Conservation (phyloP, 306 rosid species). For the Pyrus betulifolia region DNA sequence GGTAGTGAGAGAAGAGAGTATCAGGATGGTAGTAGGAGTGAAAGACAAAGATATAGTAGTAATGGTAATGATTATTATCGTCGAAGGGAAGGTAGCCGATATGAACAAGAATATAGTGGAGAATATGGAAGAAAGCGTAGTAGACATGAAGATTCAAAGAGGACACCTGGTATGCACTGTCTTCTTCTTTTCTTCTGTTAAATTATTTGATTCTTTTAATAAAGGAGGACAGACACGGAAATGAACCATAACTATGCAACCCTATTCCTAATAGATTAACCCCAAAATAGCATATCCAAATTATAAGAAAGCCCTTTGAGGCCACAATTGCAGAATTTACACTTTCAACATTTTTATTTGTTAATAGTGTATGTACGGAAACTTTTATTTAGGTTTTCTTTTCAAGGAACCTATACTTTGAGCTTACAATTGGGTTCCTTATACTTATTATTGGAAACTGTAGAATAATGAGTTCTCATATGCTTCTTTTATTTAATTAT, state of each 20-base stretch:
- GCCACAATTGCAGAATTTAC: no score
- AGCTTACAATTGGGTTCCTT: background rate
- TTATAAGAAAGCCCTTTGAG: no score
- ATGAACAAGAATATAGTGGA: slow-evolving; percentile 48
- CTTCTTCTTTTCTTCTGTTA: slow-evolving; percentile 2
- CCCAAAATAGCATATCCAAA: no score
- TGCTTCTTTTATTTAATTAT: background rate
- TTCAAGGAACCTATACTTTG: background rate
- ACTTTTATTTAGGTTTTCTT: background rate
- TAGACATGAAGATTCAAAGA: slow-evolving; percentile 69
- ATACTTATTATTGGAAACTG: background rate
- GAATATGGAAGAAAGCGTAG: slow-evolving; percentile 43
- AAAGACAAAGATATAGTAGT: slow-evolving; percentile 24
- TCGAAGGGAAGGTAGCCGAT: slow-evolving; percentile 53
- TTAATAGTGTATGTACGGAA: background rate
- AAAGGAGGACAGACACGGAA: background rate
- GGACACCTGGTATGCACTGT: slow-evolving; percentile 60
- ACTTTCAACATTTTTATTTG: no score
- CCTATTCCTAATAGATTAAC: no score
- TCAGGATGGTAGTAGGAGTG: slow-evolving; percentile 44
- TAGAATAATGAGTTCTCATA: background rate
- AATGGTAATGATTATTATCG: slow-evolving; percentile 43
- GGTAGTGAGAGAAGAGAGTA: slow-evolving; percentile 47
- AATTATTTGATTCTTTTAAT: background rate
- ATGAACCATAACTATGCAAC: no score